Conservation (phyloP, 352 stramenopile species). For the Globisporangium polare region DNA sequence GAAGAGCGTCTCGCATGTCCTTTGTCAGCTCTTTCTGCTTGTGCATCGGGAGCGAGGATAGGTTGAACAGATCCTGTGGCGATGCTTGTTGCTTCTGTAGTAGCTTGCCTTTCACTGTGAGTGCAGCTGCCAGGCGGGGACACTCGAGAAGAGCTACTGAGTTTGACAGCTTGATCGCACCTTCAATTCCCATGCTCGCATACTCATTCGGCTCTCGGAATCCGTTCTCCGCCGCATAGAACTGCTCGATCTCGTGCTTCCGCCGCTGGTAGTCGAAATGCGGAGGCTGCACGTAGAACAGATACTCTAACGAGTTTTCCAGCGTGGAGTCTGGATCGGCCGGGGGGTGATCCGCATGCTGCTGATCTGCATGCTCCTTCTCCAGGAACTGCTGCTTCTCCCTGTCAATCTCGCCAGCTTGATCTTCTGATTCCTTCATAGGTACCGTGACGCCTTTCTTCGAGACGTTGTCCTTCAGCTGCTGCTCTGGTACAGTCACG, state of each 20-base stretch:
- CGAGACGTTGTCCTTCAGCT: conserved; percentile 76
- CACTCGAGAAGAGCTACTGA: conserved; percentile 61
- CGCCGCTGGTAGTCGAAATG: conserved; percentile 35
- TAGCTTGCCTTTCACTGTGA: conserved; percentile 20
- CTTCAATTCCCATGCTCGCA: conserved; percentile 39
- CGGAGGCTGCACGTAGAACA: conserved; percentile 70
- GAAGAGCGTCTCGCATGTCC: conserved; percentile 40
- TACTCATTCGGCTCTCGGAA: conserved; percentile 59
- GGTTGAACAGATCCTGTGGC: conserved; percentile 11
- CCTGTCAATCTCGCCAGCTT: conserved; percentile 1
- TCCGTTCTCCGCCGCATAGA: conserved; percentile 60
- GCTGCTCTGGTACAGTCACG: conserved; percentile 43
- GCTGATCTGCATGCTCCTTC: background rate
- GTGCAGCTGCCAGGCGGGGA: conserved; percentile 23
- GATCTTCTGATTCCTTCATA: conserved; percentile 21
- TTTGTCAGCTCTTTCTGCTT: conserved; percentile 23
- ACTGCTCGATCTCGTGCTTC: conserved; percentile 43
- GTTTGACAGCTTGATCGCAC: conserved; percentile 71
- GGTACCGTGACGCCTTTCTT: conserved; percentile 71
- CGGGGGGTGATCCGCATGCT: conserved; percentile 1
- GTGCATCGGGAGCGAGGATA: conserved; percentile 18
- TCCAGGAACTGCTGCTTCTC: background rate
- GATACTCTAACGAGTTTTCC: conserved; percentile 71
- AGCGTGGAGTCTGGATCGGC: conserved; percentile 27
- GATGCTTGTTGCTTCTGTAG: conserved; percentile 20